phyloP scores from a whole-genome alignment of 2,329 filamentous ascomycete species.

The Fusarium cicatricum region DNA sequence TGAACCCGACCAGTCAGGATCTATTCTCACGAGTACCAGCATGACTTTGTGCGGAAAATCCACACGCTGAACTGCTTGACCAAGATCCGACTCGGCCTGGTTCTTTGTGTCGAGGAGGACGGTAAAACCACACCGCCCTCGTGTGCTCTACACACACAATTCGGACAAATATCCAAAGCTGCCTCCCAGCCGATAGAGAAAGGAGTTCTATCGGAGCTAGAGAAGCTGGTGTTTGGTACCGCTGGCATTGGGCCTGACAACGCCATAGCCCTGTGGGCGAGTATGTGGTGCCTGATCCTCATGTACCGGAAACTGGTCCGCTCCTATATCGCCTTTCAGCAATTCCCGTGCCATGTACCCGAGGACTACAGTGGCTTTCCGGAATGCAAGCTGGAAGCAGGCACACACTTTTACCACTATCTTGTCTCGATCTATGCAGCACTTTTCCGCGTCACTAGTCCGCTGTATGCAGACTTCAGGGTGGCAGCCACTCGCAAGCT shows the following conservation, averaged over 20 bases:
- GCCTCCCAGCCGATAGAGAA: slow-evolving; percentile 41
- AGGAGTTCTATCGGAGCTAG: slow-evolving; percentile 37
- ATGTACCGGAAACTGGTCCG: slow-evolving; percentile 43
- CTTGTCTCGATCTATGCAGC: slow-evolving; percentile 42
- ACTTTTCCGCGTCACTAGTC: slow-evolving; percentile 41
- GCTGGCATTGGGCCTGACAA: slow-evolving; percentile 37
- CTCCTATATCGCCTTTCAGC: slow-evolving; percentile 42
- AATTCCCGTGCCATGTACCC: slow-evolving; percentile 43
- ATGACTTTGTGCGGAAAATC: slow-evolving; percentile 38
- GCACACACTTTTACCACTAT: slow-evolving; percentile 43
- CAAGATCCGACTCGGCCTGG: slow-evolving; percentile 39
- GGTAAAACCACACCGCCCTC: slow-evolving; percentile 39
- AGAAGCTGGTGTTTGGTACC: slow-evolving; percentile 39
- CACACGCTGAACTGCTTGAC: slow-evolving; percentile 41
- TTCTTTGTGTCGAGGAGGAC: slow-evolving; percentile 37
- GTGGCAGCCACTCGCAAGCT: slow-evolving; percentile 35
- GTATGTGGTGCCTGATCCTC: slow-evolving; percentile 41
- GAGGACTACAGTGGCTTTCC: slow-evolving; percentile 43
- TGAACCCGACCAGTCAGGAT: background rate
- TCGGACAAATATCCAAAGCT: slow-evolving; percentile 41
- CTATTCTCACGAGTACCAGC: slow-evolving; percentile 20
- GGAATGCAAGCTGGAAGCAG: slow-evolving; percentile 40
- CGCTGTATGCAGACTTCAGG: slow-evolving; percentile 40
- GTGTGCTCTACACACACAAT: slow-evolving; percentile 42
- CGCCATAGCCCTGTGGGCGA: slow-evolving; percentile 41